A percentile compares a stretch with the other conserved stretches of the same genome.
phyloP scores from a whole-genome alignment of 345 rosid species.

The Gossypium mustelinum region DNA sequence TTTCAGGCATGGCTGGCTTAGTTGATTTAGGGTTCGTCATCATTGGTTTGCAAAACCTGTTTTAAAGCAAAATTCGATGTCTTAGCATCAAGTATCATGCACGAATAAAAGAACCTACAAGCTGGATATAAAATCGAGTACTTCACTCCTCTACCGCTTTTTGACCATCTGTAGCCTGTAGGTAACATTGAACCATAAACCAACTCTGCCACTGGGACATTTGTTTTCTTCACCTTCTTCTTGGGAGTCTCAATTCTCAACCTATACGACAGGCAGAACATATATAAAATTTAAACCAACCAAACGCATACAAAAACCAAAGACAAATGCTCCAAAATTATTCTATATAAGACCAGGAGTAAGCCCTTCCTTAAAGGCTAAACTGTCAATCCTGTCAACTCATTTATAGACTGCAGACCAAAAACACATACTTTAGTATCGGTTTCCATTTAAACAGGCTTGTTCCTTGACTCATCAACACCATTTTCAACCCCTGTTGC shows the following conservation, averaged over 20 bases:
- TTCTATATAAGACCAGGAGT: background rate
- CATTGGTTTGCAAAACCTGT: slow-evolving; percentile 77
- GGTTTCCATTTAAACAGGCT: slow-evolving; percentile 78
- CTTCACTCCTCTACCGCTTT: slow-evolving; percentile 68
- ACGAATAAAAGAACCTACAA: background rate
- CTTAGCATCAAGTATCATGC: background rate
- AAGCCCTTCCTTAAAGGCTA: background rate
- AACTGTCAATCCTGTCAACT: background rate
- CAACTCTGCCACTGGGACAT: slow-evolving; percentile 61
- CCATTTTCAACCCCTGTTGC: slow-evolving; percentile 61
- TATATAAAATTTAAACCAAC: background rate
- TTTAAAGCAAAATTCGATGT: background rate
- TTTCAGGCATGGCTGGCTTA: slow-evolving; percentile 56
- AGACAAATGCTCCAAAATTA: background rate
- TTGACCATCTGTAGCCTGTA: slow-evolving; percentile 67
- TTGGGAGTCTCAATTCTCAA: slow-evolving; percentile 78
- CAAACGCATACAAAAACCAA: background rate
- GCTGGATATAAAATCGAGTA: too few species aligned
- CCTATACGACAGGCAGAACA: slow-evolving; percentile 30
- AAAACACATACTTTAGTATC: slow-evolving; percentile 50
- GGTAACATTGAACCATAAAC: slow-evolving; percentile 67
- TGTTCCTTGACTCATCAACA: slow-evolving; percentile 60
- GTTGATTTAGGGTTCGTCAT: slow-evolving; percentile 87
- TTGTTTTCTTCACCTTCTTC: slow-evolving; percentile 84
- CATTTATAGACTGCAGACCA: background rate